Evolutionary conservation across 2,329 filamentous ascomycete species (phyloP), one percentile per base, ranked within the genome.

Genomic region (Pyrenochaeta sp.): DNA sequence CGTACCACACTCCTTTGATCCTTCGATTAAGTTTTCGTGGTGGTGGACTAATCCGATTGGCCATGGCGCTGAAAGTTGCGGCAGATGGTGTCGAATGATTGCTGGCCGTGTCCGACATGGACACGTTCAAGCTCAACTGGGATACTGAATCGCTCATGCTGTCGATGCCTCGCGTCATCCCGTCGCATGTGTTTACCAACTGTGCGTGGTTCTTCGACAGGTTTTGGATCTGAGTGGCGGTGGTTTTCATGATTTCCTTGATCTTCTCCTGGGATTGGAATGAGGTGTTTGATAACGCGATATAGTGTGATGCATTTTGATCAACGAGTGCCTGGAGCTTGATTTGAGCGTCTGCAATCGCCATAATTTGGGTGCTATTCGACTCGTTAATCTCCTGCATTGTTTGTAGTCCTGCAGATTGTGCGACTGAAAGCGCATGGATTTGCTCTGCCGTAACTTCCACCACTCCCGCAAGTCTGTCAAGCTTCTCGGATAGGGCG

Each of bases 371-470:
- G 4, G 61, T 59, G 14, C 53, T 55, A 38, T 65, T 69, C 6
- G 65, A 61, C 32, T 70, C 66, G 35, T 68, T 68, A 48, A 70
- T 69, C 30, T 68, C 63, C 30, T 70, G 67, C 67, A 70, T 70
- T 29, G 54, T 56, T 36, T 66, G 59, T 2, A 70, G 56, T 5
- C 67, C 67, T 2, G 53, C 54, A 7, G 64, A 68, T 29, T 70
- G 67, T 7, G 66, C 67, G 7, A 68, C 66, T 3, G 52, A 58
- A 5, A 70, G 60, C 4, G 67, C 67, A 4, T 58, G 58, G 19
- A 70, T 69, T 15, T 68, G 64, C 18, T 63, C 55, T 3, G 53
- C 60, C 37, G 67, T 70, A 24, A 54, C 58, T 17, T 60, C 58
- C 3, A 69, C 65, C 18, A 68, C 54, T 6, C 53, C 44, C 18